A percentile compares a stretch with the other conserved stretches of the same genome.
phyloP scores from a whole-genome alignment of 2,329 filamentous ascomycete species.

The Drechslerella coelobrocha region DNA sequence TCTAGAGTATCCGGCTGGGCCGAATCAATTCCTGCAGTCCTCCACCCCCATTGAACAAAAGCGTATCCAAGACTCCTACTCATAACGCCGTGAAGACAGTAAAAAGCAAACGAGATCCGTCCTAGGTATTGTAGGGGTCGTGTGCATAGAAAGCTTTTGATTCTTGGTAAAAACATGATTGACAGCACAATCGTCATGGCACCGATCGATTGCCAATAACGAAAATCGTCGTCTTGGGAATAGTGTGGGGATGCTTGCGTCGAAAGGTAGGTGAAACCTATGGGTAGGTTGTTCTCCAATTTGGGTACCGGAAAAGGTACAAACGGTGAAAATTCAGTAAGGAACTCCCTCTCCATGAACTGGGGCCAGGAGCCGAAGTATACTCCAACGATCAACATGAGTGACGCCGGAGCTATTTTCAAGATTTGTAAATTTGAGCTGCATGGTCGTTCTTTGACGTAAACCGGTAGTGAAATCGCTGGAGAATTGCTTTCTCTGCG shows the following conservation, averaged over 20 bases:
- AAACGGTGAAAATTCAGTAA: too few relatives aligned
- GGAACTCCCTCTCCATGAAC: too few relatives aligned
- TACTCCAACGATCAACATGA: too few relatives aligned
- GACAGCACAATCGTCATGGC: not conserved
- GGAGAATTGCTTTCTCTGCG: too few relatives aligned
- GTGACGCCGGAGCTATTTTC: too few relatives aligned
- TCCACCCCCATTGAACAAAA: constrained; percentile 8
- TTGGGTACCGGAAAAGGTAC: too few relatives aligned
- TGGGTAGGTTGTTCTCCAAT: too few relatives aligned
- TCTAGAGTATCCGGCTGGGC: not conserved
- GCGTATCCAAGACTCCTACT: constrained; percentile 1
- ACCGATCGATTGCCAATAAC: not conserved
- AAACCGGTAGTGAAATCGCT: too few relatives aligned
- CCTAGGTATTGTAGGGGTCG: constrained; percentile 3
- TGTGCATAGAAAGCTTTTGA: constrained; percentile 1
- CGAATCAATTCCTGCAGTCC: not conserved
- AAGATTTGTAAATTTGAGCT: too few relatives aligned
- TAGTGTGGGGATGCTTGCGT: not conserved
- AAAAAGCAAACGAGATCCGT: constrained; percentile 5
- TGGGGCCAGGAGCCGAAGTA: too few relatives aligned
- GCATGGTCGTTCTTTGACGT: too few relatives aligned
- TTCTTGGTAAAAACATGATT: not conserved
- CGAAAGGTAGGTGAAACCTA: not conserved
- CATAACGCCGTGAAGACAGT: not conserved
- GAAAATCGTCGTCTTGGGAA: too few relatives aligned